Evolutionary conservation across 345 rosid species (phyloP), one percentile per base, ranked within the genome.

Genomic region (Noccaea bulbosa): DNA sequence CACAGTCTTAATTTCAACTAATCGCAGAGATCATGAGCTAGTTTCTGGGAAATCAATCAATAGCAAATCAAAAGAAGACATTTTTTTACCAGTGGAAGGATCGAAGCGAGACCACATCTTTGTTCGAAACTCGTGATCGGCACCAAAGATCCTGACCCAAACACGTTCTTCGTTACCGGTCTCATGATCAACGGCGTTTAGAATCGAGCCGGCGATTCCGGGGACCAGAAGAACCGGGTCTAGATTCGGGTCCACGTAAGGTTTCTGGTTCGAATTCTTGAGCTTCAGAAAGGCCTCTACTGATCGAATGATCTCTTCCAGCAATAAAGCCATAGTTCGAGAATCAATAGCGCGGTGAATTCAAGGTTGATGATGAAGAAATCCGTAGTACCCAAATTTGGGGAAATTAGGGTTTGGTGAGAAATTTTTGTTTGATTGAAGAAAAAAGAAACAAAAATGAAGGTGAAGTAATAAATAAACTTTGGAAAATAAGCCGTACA

Each of bases 81-180:
- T 0, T 30, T 35, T 60, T 81, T 60, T 81, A 90, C 98, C 98
- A 33, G 93, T 77, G 34, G 87, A 77, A 78, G 98, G 91, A 69
- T 93, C 93, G 46, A 88, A 88, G 3, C 86, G 86, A 64, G 98
- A 93, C 98, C 98, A 93, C 54, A 93, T 91, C 85, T 93, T 93
- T 11, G 86, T 84, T 7, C 96, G 78, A 47, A 79, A 87, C 80
- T 80, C 83, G 32, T 81, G 83, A 74, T 93, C 98, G 0, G 98
- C 98, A 14, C 75, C 82, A 27, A 93, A 75, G 53, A 93, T 89
- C 57, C 98, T 88, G 41, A 91, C 88, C 98, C 98, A 93, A 66
- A 93, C 91, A 33, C 93, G 75, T 62, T 93, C 98, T 34, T 82
- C 94, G 15, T 52, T 79, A 3, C 84, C 86, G 39, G 62, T 81